A percentile compares a stretch with the other conserved stretches of the same genome.
phyloP scores from a whole-genome alignment of 2,329 filamentous ascomycete species.

The Neofusicoccum kwambonambiense region DNA sequence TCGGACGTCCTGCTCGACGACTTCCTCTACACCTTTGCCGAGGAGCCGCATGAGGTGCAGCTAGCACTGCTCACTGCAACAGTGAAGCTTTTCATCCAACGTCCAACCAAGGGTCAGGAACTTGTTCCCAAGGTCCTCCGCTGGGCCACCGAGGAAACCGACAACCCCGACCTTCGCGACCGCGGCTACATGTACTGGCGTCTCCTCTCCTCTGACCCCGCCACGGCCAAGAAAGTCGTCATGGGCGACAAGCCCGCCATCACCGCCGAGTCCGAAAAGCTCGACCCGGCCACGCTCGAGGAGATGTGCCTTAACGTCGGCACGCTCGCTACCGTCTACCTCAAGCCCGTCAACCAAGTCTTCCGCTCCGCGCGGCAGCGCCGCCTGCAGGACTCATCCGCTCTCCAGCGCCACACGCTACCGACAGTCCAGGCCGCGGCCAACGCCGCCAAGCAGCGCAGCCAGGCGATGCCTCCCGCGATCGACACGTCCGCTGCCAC shows the following conservation, averaged over 20 bases:
- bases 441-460: constrained; percentile 32
- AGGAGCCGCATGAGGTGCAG: constrained; percentile 94
- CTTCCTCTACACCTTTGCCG: constrained; percentile 88
- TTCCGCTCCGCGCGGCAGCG: constrained; percentile 85
- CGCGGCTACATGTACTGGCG: constrained; percentile 99
- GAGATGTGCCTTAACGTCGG: constrained; percentile 97
- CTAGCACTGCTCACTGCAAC: constrained; percentile 91
- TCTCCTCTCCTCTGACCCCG: constrained; percentile 86
- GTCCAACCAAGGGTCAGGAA: constrained; percentile 90
- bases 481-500: constrained; percentile 19
- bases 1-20: constrained; percentile 91
- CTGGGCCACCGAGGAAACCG: constrained; percentile 99
- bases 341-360: constrained; percentile 96
- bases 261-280: constrained; percentile 90
- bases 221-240: constrained; percentile 79
- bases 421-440: constrained; percentile 54
- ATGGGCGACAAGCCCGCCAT: constrained; percentile 98
- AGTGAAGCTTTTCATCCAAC: constrained; percentile 96
- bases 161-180: constrained; percentile 94
- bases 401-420: constrained; percentile 71
- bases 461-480: constrained; percentile 22
- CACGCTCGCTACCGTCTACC: constrained; percentile 92
- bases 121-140: constrained; percentile 93
- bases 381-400: constrained; percentile 77
- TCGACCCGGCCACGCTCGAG: constrained; percentile 87